Conservation (phyloP, 2,329 filamentous ascomycete genomes). For the Ascochyta fabae region DNA sequence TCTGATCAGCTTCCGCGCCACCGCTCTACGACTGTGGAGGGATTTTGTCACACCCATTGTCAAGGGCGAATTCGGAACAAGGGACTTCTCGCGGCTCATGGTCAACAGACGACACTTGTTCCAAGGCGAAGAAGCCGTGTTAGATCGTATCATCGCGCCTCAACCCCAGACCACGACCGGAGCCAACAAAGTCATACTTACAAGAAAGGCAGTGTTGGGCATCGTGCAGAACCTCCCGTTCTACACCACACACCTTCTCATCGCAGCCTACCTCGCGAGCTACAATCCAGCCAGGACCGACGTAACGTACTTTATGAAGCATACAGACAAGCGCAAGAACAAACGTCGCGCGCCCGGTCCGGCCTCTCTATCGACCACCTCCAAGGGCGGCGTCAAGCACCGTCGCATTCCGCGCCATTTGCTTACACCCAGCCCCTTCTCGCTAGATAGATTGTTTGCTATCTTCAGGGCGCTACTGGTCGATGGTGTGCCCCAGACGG, state of each 20-base stretch:
- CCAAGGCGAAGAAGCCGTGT: conserved; percentile 73
- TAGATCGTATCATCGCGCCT: conserved; percentile 62
- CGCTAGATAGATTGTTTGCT: conserved; percentile 78
- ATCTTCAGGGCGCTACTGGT: conserved; percentile 73
- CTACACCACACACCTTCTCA: conserved; percentile 74
- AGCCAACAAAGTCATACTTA: neutral
- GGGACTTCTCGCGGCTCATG: conserved; percentile 85
- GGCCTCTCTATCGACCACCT: conserved; percentile 24
- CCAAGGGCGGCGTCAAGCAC: conserved; percentile 55
- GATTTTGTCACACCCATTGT: conserved; percentile 81
- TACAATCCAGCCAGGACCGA: conserved; percentile 81
- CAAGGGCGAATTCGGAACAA: conserved; percentile 73
- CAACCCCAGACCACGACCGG: neutral
- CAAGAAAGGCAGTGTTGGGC: conserved; percentile 18
- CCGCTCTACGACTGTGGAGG: conserved; percentile 80
- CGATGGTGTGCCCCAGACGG: conserved; percentile 51
- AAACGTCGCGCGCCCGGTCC: conserved; percentile 47
- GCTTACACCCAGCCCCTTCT: conserved; percentile 77
- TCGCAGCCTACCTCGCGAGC: conserved; percentile 80
- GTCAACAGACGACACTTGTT: conserved; percentile 73
- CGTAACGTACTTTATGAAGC: conserved; percentile 75
- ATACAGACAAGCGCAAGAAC: conserved; percentile 59
- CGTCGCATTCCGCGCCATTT: conserved; percentile 79
- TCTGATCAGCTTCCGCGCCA: conserved; percentile 72
- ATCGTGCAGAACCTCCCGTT: conserved; percentile 65